These are phyloP conservation scores for Lathyrus tuberosus DNA, from an alignment of 306 rosid species.

Conservation along the genomic window DNA sequence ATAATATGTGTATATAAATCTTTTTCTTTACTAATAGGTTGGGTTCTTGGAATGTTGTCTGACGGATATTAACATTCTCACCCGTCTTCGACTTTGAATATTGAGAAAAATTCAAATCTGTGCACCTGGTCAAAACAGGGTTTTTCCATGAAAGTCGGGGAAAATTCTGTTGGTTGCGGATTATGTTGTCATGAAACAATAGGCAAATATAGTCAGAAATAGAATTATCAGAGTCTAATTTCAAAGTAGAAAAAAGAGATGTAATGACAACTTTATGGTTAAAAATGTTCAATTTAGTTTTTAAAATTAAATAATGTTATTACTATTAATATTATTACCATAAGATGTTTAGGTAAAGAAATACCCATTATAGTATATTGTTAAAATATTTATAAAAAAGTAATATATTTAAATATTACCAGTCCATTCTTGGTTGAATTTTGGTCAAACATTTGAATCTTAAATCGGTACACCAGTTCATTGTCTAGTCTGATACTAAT, in stretches of 20 bases:
- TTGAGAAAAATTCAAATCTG: too few relatives aligned
- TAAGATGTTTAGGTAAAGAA: conserved; percentile 1
- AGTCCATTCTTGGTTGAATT: background rate
- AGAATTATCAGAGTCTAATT: background rate
- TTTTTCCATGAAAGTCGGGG: too few relatives aligned
- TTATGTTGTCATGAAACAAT: background rate
- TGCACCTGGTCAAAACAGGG: too few relatives aligned
- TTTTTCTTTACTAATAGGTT: too few relatives aligned
- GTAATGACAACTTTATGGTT: background rate
- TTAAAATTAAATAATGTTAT: background rate
- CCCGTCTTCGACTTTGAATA: too few relatives aligned
- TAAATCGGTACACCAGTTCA: background rate
- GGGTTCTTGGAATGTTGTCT: too few relatives aligned
- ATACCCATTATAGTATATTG: background rate
- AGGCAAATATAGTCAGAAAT: background rate
- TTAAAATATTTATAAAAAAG: background rate
- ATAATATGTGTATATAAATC: too few relatives aligned
- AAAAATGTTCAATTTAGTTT: background rate
- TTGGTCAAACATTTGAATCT: background rate
- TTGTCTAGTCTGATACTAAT: background rate
- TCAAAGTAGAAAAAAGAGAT: conserved; percentile 3
- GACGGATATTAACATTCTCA: too few relatives aligned
- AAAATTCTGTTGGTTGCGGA: too few relatives aligned
- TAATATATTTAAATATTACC: background rate
- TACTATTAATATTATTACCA: background rate